Evolutionary conservation across 139 green algal genomes (phyloP).

Genomic region (Yamagishiella unicocca): DNA sequence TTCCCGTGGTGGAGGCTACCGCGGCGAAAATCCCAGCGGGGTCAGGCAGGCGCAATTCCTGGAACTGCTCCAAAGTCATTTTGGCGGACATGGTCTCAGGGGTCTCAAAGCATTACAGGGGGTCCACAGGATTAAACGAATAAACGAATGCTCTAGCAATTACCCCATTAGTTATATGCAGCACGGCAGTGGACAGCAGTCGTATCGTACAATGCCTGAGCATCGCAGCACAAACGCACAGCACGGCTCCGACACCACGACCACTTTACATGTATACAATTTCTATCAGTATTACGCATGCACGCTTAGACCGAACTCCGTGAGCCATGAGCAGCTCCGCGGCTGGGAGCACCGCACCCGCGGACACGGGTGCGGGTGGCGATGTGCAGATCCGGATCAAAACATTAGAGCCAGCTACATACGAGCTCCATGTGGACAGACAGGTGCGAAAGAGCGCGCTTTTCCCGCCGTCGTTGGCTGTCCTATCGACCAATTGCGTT

Average conservation of each 20-base stretch:
- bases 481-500: neutral
- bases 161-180: too few species aligned
- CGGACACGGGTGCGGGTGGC: neutral
- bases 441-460: constrained; percentile 22
- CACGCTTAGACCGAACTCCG: neutral
- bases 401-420: constrained; percentile 56
- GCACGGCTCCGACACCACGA: too few species aligned
- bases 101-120: too few species aligned
- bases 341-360: neutral
- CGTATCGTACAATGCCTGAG: too few species aligned
- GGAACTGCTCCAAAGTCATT: too few species aligned
- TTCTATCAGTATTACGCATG: neutral
- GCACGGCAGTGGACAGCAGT: too few species aligned
- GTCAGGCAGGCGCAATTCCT: neutral
- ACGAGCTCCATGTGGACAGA: constrained; percentile 40
- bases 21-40: neutral
- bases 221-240: too few species aligned
- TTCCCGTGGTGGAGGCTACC: neutral
- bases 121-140: too few species aligned
- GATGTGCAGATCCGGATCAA: constrained; percentile 49
- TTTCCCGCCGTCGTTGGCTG: neutral
- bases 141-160: too few species aligned
- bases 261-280: neutral
- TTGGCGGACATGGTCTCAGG: too few species aligned
- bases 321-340: constrained; percentile 2